phyloP scores from a whole-genome alignment of 495 filamentous ascomycete species.

The Articulospora tetracladia region DNA sequence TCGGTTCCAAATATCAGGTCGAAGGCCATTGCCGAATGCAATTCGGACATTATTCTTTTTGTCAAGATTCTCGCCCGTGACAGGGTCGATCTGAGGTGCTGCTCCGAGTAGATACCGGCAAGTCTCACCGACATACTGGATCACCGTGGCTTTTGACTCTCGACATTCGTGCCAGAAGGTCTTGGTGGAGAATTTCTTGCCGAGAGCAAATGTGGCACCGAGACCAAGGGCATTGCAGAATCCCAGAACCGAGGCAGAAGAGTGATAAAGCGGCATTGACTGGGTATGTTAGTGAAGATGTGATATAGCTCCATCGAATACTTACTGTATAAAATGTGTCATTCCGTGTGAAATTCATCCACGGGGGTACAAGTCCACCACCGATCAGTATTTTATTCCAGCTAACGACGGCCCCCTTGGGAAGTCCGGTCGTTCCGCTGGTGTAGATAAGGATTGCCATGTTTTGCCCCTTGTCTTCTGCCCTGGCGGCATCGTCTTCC shows the following conservation, averaged over 20 bases:
- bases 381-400: constrained; percentile 63
- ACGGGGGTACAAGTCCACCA: constrained; percentile 52
- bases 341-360: constrained; percentile 48
- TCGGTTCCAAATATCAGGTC: constrained; percentile 85
- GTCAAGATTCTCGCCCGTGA: constrained; percentile 70
- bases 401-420: constrained; percentile 82
- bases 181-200: constrained; percentile 76
- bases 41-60: constrained; percentile 69
- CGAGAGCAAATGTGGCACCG: constrained; percentile 66
- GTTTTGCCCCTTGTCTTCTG: constrained; percentile 44
- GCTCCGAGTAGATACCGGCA: constrained; percentile 83
- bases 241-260: constrained; percentile 72
- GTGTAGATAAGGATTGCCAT: constrained; percentile 82
- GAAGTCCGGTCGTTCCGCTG: constrained; percentile 83
- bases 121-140: constrained; percentile 96
- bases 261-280: constrained; percentile 95
- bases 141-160: constrained; percentile 66
- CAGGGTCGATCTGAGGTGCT: constrained; percentile 57
- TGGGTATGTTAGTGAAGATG: constrained; percentile 27
- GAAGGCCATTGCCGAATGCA: constrained; percentile 90
- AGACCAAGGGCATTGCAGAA: constrained; percentile 53
- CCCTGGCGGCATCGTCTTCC: constrained; percentile 57
- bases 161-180: constrained; percentile 82
- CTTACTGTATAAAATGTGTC: constrained; percentile 82
- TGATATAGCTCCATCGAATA: not conserved